Evolutionary conservation across 352 stramenopile species (phyloP).

Genomic region (Globisporangium spinosum): DNA sequence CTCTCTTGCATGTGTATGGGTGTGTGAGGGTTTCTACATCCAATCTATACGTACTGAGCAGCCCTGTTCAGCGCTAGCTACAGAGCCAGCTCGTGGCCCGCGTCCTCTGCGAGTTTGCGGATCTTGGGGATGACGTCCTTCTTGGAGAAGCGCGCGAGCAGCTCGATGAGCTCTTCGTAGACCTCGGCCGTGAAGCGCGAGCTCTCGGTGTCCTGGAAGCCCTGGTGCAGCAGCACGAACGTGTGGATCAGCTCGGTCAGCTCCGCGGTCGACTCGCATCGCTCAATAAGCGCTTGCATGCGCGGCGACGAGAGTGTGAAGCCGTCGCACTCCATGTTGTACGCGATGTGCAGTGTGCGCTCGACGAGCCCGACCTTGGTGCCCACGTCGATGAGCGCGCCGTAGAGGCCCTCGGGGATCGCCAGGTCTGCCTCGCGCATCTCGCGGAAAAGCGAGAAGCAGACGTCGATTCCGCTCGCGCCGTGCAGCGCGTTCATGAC

Average conservation of each 20-base stretch:
- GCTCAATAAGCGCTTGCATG: conserved; percentile 44
- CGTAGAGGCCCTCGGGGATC: conserved; percentile 60
- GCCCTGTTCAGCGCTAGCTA: conserved; percentile 2
- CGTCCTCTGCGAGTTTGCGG: conserved; percentile 27
- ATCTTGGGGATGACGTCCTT: conserved; percentile 46
- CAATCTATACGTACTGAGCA: background rate
- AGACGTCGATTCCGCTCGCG: conserved; percentile 64
- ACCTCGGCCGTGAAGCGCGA: conserved; percentile 49
- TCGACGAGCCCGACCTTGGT: conserved; percentile 56
- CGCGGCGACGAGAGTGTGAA: conserved; percentile 45
- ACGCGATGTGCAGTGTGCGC: conserved; percentile 67
- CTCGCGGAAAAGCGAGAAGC: conserved; percentile 62
- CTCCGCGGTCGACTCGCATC: conserved; percentile 43
- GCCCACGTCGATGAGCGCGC: conserved; percentile 52
- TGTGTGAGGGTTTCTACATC: background rate
- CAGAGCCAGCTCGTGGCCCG: conserved; percentile 19
- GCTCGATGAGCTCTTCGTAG: conserved; percentile 50
- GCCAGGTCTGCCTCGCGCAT: conserved; percentile 34
- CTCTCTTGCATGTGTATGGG: background rate
- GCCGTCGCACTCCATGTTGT: conserved; percentile 85
- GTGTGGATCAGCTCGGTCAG: conserved; percentile 52
- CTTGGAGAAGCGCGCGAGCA: conserved; percentile 43
- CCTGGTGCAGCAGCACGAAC: conserved; percentile 69
- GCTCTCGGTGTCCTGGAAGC: conserved; percentile 15
- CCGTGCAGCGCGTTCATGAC: conserved; percentile 53